Conservation (phyloP, 2,329 filamentous ascomycete species). For the Cladophialophora bantiana region DNA sequence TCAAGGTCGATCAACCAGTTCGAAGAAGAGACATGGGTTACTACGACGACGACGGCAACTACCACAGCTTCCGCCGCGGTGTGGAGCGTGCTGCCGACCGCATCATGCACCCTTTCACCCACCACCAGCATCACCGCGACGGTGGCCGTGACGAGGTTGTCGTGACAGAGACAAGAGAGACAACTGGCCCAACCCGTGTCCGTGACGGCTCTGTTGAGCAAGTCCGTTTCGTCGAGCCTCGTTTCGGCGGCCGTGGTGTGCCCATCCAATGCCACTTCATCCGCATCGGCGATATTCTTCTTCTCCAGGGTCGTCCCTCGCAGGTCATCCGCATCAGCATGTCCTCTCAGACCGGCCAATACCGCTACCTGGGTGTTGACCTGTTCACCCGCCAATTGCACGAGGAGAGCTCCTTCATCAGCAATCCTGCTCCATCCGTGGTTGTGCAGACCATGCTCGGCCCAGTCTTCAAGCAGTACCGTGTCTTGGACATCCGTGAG, state of each 20-base stretch:
- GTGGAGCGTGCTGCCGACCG: conserved; percentile 71
- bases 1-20: conserved; percentile 59
- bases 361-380: conserved; percentile 99
- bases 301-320: conserved; percentile 98
- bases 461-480: conserved; percentile 99
- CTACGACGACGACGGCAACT: conserved; percentile 79
- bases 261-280: conserved; percentile 99
- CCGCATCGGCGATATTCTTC: conserved; percentile 97
- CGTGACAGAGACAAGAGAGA: conserved; percentile 51
- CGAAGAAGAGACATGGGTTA: conserved; percentile 71
- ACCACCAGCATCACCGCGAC: conserved; percentile 55
- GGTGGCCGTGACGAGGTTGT: conserved; percentile 47
- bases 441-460: conserved; percentile 99
- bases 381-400: conserved; percentile 99
- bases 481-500: conserved; percentile 94
- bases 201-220: conserved; percentile 53
- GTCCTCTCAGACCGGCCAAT: conserved; percentile 96
- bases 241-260: conserved; percentile 57
- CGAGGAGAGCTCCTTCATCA: conserved; percentile 97
- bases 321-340: conserved; percentile 99
- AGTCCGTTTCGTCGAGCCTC: conserved; percentile 60
- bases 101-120: conserved; percentile 69
- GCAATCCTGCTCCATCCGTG: conserved; percentile 94
- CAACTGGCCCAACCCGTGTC: conserved; percentile 55
- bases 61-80: conserved; percentile 76